Evolutionary conservation across 371 early-diverging fungal species (phyloP).

Genomic region (Apophysomyces variabilis): DNA sequence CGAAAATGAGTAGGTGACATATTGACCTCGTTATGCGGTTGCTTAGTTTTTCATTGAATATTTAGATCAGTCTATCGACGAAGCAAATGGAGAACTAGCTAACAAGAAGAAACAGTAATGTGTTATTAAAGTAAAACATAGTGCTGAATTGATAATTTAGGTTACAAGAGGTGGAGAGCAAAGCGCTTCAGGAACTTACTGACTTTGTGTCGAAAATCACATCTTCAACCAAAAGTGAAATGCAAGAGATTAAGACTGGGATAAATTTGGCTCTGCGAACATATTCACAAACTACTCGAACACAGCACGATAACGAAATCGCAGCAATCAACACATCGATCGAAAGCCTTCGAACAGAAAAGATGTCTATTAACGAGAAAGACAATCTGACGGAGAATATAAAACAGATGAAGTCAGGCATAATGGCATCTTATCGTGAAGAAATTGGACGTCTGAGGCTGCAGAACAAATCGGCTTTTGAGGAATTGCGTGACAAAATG

Average conservation of each 20-base stretch:
- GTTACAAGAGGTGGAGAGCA: not conserved
- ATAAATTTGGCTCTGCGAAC: not conserved
- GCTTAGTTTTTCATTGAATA: not conserved
- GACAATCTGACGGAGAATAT: not conserved
- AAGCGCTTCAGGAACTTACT: not conserved
- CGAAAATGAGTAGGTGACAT: slow-evolving; percentile 3
- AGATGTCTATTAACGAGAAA: not conserved
- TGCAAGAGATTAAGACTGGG: not conserved
- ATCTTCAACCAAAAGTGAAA: not conserved
- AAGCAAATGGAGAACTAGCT: not conserved
- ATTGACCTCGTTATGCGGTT: not conserved
- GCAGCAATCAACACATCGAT: not conserved
- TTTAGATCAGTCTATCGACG: slow-evolving; percentile 3
- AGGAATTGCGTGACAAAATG: not conserved
- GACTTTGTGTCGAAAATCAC: not conserved
- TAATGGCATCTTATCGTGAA: not conserved
- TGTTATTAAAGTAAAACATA: not conserved
- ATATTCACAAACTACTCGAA: not conserved
- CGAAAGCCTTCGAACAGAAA: not conserved
- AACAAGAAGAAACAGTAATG: not conserved
- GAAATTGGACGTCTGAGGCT: slow-evolving; percentile 4
- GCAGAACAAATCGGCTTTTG: slow-evolving; percentile 1
- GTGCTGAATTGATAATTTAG: not conserved
- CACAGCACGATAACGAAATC: not conserved
- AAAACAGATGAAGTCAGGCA: not conserved